These are phyloP conservation scores for Epichloe sp. DNA, from an alignment of 2,329 filamentous ascomycete genomes.

Conservation along the genomic window DNA sequence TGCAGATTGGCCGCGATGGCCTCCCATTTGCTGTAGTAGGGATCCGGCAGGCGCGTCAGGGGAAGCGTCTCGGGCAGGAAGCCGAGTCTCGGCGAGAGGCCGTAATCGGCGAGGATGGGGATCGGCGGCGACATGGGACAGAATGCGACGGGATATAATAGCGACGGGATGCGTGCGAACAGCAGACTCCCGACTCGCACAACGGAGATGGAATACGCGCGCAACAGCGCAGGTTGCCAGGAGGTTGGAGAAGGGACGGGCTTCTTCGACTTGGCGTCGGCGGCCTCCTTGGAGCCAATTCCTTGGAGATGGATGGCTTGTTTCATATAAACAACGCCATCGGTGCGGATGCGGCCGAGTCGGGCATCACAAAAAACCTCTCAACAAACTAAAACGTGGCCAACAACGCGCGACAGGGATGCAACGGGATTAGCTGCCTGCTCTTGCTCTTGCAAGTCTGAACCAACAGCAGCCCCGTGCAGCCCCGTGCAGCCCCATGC, in stretches of 20 bases:
- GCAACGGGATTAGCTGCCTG: neutral
- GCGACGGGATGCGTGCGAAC: too few relatives aligned
- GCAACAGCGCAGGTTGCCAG: neutral
- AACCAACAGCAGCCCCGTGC: too few relatives aligned
- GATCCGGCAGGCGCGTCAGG: constrained; percentile 66
- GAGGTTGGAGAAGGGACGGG: too few relatives aligned
- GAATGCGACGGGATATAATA: neutral
- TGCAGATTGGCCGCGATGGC: constrained; percentile 75
- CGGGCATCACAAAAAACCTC: too few relatives aligned
- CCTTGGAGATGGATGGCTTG: too few relatives aligned
- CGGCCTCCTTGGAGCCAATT: too few relatives aligned
- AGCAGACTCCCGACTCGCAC: too few relatives aligned
- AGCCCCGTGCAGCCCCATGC: too few relatives aligned
- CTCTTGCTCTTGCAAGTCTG: neutral
- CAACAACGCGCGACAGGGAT: too few relatives aligned
- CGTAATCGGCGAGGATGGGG: constrained; percentile 60
- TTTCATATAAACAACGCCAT: too few relatives aligned
- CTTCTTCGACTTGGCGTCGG: too few relatives aligned
- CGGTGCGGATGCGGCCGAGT: neutral
- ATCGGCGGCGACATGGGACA: constrained; percentile 43
- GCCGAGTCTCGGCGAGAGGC: constrained; percentile 63
- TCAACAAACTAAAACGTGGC: too few relatives aligned
- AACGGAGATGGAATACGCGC: neutral
- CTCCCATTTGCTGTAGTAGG: constrained; percentile 95
- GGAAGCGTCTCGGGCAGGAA: constrained; percentile 79